A percentile compares a stretch with the other conserved stretches of the same genome.
phyloP scores from a whole-genome alignment of 805 yeast species.

The Candida easanensis region DNA sequence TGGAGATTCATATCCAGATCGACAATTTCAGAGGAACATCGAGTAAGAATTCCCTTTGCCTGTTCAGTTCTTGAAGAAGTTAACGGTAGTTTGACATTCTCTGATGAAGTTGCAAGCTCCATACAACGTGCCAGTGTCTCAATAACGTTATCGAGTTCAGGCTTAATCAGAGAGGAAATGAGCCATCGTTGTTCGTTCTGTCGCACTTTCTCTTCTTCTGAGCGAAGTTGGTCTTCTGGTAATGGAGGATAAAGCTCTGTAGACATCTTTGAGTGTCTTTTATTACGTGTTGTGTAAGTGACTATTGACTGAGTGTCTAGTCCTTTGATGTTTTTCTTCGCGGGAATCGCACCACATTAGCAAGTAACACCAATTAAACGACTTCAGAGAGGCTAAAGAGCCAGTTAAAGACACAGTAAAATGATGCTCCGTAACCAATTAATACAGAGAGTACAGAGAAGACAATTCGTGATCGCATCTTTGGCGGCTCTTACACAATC shows the following conservation, averaged over 20 bases:
- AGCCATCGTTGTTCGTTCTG: slow-evolving; percentile 43
- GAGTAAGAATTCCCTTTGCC: slow-evolving; percentile 56
- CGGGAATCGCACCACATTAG: no score
- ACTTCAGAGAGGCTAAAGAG: no score
- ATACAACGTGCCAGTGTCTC: slow-evolving; percentile 43
- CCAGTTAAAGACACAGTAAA: no score
- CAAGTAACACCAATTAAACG: no score
- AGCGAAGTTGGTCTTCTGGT: slow-evolving; percentile 17
- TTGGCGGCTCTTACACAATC: slow-evolving; percentile 23
- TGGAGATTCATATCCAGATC: slow-evolving; percentile 42
- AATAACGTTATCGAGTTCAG: slow-evolving; percentile 44
- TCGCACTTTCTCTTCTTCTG: slow-evolving; percentile 7
- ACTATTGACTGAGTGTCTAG: no score
- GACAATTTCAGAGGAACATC: slow-evolving; percentile 52
- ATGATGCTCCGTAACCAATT: no score
- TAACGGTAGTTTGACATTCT: slow-evolving; percentile 54
- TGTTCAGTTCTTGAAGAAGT: slow-evolving; percentile 52
- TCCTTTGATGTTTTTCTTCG: no score
- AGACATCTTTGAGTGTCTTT: slow-evolving; percentile 25
- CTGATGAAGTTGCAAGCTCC: slow-evolving; percentile 35
- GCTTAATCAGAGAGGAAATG: slow-evolving; percentile 42
- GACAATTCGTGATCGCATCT: slow-evolving; percentile 17
- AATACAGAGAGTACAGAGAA: no score
- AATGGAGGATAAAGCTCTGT: slow-evolving; percentile 33
- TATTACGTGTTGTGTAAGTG: no score